Evolutionary conservation across 768 basidiomycete species (phyloP).

Genomic region (Calocybe cyanea): DNA sequence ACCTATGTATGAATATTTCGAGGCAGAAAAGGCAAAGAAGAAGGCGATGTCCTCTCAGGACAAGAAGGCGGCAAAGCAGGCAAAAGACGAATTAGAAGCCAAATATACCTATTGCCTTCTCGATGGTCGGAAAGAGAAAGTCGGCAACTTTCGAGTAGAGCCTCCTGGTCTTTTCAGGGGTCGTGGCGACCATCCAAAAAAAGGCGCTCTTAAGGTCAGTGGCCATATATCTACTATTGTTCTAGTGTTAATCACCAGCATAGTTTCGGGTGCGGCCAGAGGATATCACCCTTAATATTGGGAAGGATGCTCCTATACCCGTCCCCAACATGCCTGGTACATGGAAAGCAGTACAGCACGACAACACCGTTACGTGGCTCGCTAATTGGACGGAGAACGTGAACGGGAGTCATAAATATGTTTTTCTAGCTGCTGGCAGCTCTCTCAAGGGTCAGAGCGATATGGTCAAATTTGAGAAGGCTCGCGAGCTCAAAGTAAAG

Average conservation of each 20-base stretch:
- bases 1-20: slow-evolving; percentile 91
- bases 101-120: slow-evolving; percentile 85
- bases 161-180: slow-evolving; percentile 98
- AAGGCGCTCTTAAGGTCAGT: slow-evolving; percentile 87
- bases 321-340: slow-evolving; percentile 88
- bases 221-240: neutral
- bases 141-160: slow-evolving; percentile 97
- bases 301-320: slow-evolving; percentile 67
- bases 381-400: slow-evolving; percentile 99
- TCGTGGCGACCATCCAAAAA: slow-evolving; percentile 97
- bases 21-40: slow-evolving; percentile 89
- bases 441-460: slow-evolving; percentile 98
- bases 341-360: slow-evolving; percentile 87
- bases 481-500: slow-evolving; percentile 86
- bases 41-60: slow-evolving; percentile 80
- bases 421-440: slow-evolving; percentile 96
- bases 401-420: slow-evolving; percentile 94
- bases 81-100: slow-evolving; percentile 78
- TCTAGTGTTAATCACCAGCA: slow-evolving; percentile 4
- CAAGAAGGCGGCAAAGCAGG: slow-evolving; percentile 89
- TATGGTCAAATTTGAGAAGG: slow-evolving; percentile 97
- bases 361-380: slow-evolving; percentile 97
- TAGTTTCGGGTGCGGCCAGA: slow-evolving; percentile 89
- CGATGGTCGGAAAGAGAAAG: slow-evolving; percentile 95
- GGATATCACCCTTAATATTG: slow-evolving; percentile 96